phyloP scores from a whole-genome alignment of 768 basidiomycete genomes.

The Tricholoma terreum region DNA sequence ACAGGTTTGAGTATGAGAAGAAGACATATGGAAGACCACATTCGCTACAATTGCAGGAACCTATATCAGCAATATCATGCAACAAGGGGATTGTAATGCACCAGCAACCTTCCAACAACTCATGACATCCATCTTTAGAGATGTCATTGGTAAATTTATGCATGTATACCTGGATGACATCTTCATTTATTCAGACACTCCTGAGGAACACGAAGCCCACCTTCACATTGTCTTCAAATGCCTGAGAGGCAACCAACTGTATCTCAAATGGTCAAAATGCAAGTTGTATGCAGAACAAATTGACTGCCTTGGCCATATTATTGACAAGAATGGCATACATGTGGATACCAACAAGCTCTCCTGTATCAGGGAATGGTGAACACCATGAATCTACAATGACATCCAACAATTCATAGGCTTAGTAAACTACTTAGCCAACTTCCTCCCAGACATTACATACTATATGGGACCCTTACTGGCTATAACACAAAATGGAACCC shows the following conservation, averaged over 20 bases:
- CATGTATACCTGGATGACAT: conserved; percentile 19
- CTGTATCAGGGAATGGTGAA: conserved; percentile 30
- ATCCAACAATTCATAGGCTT: conserved; percentile 39
- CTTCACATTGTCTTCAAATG: conserved; percentile 28
- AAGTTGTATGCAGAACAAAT: conserved; percentile 26
- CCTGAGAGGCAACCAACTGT: conserved; percentile 19
- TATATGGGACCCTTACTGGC: conserved; percentile 29
- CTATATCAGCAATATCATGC: no score
- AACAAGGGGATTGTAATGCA: not conserved
- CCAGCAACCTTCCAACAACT: conserved; percentile 43
- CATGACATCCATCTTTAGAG: conserved; percentile 39
- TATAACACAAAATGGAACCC: conserved; percentile 23
- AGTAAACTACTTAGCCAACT: conserved; percentile 34
- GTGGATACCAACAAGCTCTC: conserved; percentile 34
- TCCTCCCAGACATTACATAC: conserved; percentile 31
- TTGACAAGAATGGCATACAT: conserved; percentile 37
- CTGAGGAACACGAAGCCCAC: conserved; percentile 36
- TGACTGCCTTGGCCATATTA: conserved; percentile 38
- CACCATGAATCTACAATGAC: conserved; percentile 30
- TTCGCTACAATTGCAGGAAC: no score
- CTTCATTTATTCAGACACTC: conserved; percentile 33
- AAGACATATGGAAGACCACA: no score
- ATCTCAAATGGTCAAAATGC: conserved; percentile 30
- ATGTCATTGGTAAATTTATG: conserved; percentile 34
- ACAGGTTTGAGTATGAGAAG: conserved; percentile 30